Percentiles rank a stretch among this genome's conserved stretches.
Evolutionary conservation across 768 basidiomycete genomes (phyloP).

Genomic region (Russula earlei): DNA sequence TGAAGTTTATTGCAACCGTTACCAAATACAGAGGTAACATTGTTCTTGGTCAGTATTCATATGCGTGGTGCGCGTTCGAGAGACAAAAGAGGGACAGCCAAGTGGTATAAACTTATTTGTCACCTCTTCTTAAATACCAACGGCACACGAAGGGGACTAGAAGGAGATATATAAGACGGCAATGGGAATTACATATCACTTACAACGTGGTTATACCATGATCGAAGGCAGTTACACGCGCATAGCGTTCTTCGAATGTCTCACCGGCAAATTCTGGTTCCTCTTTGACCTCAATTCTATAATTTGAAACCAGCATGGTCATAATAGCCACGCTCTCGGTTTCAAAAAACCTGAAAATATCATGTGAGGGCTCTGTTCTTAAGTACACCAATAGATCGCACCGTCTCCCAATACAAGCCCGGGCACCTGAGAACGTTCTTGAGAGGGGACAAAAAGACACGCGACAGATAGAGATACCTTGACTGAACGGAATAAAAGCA

Average conservation of each 20-base stretch:
- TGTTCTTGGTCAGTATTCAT: no score
- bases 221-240: constrained; percentile 5
- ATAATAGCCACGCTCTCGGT: constrained; percentile 39
- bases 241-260: constrained; percentile 35
- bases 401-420: constrained; percentile 22
- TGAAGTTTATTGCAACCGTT: no score
- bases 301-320: constrained; percentile 36
- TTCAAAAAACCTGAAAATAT: constrained; percentile 35
- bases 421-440: constrained; percentile 1
- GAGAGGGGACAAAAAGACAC: not conserved
- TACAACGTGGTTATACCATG: constrained; percentile 5
- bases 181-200: not conserved
- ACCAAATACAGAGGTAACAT: no score
- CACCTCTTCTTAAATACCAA: constrained; percentile 19
- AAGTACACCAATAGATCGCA: not conserved
- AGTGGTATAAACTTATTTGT: no score
- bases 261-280: constrained; percentile 38
- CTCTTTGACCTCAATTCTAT: constrained; percentile 40
- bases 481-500: constrained; percentile 29
- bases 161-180: not conserved
- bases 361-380: not conserved
- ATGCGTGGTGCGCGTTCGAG: no score
- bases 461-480: constrained; percentile 7
- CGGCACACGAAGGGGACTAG: constrained; percentile 19
- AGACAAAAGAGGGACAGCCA: no score